phyloP scores from a whole-genome alignment of 352 stramenopile genomes.

The Phytophthora ramorum region DNA sequence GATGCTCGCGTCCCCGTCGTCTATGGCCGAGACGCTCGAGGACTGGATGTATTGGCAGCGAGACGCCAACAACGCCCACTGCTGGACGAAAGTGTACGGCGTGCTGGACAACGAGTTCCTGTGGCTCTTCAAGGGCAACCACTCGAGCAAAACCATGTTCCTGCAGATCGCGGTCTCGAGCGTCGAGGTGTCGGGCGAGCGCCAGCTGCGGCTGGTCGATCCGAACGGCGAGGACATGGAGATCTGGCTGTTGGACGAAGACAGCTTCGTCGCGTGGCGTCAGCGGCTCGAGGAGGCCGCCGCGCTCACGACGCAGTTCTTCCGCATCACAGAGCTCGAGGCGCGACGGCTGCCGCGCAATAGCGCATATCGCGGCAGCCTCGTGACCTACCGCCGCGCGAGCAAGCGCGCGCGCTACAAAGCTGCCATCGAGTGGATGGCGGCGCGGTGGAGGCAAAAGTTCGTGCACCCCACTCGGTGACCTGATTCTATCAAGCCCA shows the following conservation, averaged over 20 bases:
- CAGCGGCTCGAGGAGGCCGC: conserved; percentile 68
- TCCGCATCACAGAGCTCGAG: conserved; percentile 63
- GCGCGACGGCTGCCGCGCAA: conserved; percentile 62
- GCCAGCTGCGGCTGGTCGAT: conserved; percentile 71
- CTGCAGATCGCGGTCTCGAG: conserved; percentile 80
- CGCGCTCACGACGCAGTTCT: conserved; percentile 68
- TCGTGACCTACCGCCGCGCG: conserved; percentile 66
- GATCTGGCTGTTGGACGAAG: conserved; percentile 70
- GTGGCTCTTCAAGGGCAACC: conserved; percentile 79
- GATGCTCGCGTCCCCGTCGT: conserved; percentile 45
- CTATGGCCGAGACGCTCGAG: conserved; percentile 49
- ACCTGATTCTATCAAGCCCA: neutral
- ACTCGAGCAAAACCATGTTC: conserved; percentile 61
- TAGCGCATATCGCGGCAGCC: conserved; percentile 71
- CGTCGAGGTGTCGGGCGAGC: conserved; percentile 69
- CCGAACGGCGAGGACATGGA: conserved; percentile 81
- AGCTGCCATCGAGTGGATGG: conserved; percentile 51
- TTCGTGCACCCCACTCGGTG: conserved; percentile 22
- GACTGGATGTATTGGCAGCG: conserved; percentile 90
- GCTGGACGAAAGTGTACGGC: conserved; percentile 86
- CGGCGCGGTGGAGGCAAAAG: conserved; percentile 47
- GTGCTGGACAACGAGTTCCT: conserved; percentile 85
- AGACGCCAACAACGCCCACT: conserved; percentile 64
- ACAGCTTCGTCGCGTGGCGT: conserved; percentile 59
- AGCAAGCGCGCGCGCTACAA: conserved; percentile 61